These are phyloP conservation scores for Fusarium neocosmosporiellum DNA, from an alignment of 2,329 filamentous ascomycete genomes.

Conservation along the genomic window DNA sequence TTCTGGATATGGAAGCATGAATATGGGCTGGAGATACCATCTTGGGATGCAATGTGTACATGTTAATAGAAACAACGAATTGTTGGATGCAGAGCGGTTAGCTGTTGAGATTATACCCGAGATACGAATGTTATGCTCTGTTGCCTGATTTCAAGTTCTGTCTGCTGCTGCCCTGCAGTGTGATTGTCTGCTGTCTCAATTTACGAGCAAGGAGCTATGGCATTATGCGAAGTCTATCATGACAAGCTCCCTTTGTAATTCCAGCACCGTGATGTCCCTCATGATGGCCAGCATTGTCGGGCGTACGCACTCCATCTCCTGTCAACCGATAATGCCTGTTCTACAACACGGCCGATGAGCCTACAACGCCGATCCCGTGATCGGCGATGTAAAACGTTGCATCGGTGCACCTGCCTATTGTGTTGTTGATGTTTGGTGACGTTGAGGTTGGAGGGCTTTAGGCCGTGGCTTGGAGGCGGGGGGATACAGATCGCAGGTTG, in stretches of 20 bases:
- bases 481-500: slow-evolving; percentile 27
- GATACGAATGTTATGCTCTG: slow-evolving; percentile 26
- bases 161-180: background rate
- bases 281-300: background rate
- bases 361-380: slow-evolving; percentile 28
- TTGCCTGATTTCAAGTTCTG: background rate
- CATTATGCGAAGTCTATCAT: background rate
- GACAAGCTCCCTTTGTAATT: background rate
- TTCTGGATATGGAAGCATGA: background rate
- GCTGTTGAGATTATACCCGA: slow-evolving; percentile 41
- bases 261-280: background rate
- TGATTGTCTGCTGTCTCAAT: background rate
- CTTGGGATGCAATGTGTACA: slow-evolving; percentile 18
- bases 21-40: slow-evolving; percentile 7
- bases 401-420: slow-evolving; percentile 12
- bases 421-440: background rate
- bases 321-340: slow-evolving; percentile 3
- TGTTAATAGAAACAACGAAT: slow-evolving; percentile 24
- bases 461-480: slow-evolving; percentile 6
- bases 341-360: slow-evolving; percentile 12
- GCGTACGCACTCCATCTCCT: background rate
- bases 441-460: slow-evolving; percentile 15
- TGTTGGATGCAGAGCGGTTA: slow-evolving; percentile 20
- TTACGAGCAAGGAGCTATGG: too few relatives aligned
- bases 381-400: slow-evolving; percentile 17